phyloP scores from a whole-genome alignment of 2,329 filamentous ascomycete genomes.

The Hypoxylon sp. region DNA sequence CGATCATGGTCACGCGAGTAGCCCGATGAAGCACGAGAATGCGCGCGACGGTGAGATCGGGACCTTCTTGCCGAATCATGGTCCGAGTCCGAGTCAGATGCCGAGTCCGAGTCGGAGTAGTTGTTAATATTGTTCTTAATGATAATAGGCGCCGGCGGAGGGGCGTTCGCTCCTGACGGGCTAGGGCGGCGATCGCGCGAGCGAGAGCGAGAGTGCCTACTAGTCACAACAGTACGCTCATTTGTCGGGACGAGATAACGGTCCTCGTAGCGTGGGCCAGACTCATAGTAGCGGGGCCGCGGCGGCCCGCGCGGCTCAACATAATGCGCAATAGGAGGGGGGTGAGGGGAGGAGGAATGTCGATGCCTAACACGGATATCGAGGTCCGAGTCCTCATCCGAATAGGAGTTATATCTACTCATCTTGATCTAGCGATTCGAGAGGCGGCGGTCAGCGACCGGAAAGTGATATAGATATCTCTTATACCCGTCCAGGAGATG shows the following conservation, averaged over 20 bases:
- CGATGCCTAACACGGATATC: conserved; percentile 65
- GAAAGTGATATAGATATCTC: not conserved
- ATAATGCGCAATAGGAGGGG: conserved; percentile 60
- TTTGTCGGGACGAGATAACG: conserved; percentile 61
- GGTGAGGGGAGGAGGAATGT: conserved; percentile 57
- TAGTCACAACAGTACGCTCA: conserved; percentile 64
- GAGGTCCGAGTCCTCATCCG: conserved; percentile 69
- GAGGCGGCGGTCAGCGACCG: not conserved
- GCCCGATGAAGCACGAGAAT: conserved; percentile 56
- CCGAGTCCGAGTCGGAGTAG: conserved; percentile 54
- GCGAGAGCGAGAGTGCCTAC: conserved; percentile 60
- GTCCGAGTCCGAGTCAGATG: conserved; percentile 61
- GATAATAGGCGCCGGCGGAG: conserved; percentile 62
- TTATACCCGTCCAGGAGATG: not conserved
- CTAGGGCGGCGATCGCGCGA: conserved; percentile 64
- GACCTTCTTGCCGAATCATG: conserved; percentile 47
- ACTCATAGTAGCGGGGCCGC: conserved; percentile 60
- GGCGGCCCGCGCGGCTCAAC: conserved; percentile 58
- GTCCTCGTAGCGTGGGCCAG: conserved; percentile 50
- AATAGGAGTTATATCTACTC: conserved; percentile 57
- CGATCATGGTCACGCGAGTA: conserved; percentile 54
- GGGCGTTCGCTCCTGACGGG: conserved; percentile 54
- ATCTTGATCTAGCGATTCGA: conserved; percentile 36
- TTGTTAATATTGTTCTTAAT: conserved; percentile 72
- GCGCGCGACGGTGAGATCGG: conserved; percentile 50